Percentiles rank a stretch among this genome's conserved stretches.
Conservation (phyloP, 495 filamentous ascomycete genomes). For the Podospora didyma region DNA sequence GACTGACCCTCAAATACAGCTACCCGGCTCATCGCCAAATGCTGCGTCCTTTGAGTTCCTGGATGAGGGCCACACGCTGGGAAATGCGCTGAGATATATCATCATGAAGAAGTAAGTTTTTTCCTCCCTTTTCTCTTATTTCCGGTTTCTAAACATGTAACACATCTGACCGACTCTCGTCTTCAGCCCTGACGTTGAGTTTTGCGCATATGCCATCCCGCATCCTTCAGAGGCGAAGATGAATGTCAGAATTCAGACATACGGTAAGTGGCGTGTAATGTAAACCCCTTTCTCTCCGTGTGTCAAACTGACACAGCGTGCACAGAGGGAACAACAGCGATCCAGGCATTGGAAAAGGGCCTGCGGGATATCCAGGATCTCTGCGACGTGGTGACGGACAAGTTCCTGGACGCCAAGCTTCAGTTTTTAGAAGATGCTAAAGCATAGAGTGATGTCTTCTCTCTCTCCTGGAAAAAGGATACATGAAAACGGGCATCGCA, state of each 20-base stretch:
- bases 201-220: conserved; percentile 97
- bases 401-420: conserved; percentile 66
- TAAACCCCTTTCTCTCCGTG: no score
- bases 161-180: not conserved
- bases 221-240: conserved; percentile 95
- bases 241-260: conserved; percentile 96
- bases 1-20: conserved; percentile 33
- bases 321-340: conserved; percentile 71
- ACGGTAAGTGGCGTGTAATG: conserved; percentile 75
- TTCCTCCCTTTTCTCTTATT: not conserved
- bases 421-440: conserved; percentile 47
- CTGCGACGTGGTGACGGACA: conserved; percentile 85
- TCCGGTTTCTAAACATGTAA: conserved; percentile 3
- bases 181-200: conserved; percentile 82
- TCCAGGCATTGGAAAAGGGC: conserved; percentile 84
- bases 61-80: conserved; percentile 89
- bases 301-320: not conserved
- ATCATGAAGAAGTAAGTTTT: conserved; percentile 91
- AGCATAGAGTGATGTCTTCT: not conserved
- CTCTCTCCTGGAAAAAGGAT: not conserved
- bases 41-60: conserved; percentile 79
- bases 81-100: conserved; percentile 87
- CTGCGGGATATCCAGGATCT: conserved; percentile 82
- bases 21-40: conserved; percentile 66
- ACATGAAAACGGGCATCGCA: not conserved